Evolutionary conservation across 2,329 filamentous ascomycete species (phyloP).

Genomic region (Diatrype stigma): DNA sequence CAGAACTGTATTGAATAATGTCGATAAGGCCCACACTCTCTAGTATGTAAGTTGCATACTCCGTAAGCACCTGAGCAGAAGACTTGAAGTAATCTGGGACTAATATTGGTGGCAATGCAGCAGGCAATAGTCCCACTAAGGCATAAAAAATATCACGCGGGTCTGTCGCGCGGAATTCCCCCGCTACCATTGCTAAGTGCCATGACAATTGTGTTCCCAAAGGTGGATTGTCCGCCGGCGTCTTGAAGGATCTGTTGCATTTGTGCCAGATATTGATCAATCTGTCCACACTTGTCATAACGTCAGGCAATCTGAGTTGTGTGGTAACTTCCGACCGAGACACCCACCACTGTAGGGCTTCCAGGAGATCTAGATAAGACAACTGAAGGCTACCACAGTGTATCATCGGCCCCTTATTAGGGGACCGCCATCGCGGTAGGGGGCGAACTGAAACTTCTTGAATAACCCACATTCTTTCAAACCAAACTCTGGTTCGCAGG

Average conservation of each 20-base stretch:
- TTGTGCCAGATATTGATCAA: neutral
- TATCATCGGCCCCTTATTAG: neutral
- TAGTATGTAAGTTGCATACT: slow-evolving; percentile 7
- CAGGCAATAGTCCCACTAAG: slow-evolving; percentile 1
- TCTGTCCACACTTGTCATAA: neutral
- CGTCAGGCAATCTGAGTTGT: neutral
- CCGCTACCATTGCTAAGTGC: slow-evolving; percentile 3
- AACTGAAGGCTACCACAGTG: slow-evolving; percentile 5
- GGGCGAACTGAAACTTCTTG: slow-evolving; percentile 10
- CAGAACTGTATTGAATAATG: slow-evolving; percentile 11
- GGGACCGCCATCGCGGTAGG: neutral
- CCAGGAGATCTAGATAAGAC: slow-evolving; percentile 1
- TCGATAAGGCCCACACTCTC: neutral
- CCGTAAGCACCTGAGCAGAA: neutral
- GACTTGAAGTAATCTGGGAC: slow-evolving; percentile 8
- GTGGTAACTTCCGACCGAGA: neutral
- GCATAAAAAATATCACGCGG: slow-evolving; percentile 9
- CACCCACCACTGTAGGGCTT: slow-evolving; percentile 4
- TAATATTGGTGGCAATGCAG: neutral
- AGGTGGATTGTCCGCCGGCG: neutral
- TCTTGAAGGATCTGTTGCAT: neutral
- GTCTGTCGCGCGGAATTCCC: slow-evolving; percentile 5
- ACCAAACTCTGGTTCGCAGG: slow-evolving; percentile 4
- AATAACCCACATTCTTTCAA: slow-evolving; percentile 9
- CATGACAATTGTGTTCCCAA: slow-evolving; percentile 2